Evolutionary conservation across 495 filamentous ascomycete species (phyloP).

Genomic region (Clavariopsis aquatica): DNA sequence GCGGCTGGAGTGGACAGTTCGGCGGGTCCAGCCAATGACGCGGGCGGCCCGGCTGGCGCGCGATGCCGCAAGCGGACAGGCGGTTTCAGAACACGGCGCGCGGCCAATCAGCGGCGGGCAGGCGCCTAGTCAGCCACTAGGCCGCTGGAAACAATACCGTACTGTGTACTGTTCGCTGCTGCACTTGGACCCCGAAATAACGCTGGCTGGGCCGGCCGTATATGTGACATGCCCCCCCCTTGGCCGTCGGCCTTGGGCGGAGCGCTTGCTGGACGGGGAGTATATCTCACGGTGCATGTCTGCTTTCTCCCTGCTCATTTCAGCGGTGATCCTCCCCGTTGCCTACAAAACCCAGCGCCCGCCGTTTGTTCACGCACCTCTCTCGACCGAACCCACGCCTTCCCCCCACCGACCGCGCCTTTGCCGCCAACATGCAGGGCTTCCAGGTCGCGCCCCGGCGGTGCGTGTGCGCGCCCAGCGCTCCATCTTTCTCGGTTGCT

Average conservation of each 20-base stretch:
- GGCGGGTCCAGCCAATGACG: too few species aligned
- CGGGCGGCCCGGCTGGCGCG: too few species aligned
- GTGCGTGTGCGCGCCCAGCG: slow-evolving; percentile 6
- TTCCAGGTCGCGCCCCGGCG: slow-evolving; percentile 23
- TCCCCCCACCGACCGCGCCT: slow-evolving; percentile 4
- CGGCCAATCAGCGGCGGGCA: neutral
- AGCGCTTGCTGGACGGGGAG: neutral
- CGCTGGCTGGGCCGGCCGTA: neutral
- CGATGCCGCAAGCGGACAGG: neutral
- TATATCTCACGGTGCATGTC: slow-evolving; percentile 5
- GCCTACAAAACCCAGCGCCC: neutral
- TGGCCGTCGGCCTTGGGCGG: neutral
- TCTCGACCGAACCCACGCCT: slow-evolving; percentile 13
- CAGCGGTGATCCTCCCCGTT: neutral
- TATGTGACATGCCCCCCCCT: neutral
- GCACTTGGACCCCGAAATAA: neutral
- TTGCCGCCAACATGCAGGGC: slow-evolving; percentile 15
- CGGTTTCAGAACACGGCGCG: neutral
- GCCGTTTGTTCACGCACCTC: slow-evolving; percentile 15
- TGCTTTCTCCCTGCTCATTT: slow-evolving; percentile 3
- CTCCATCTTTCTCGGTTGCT: neutral
- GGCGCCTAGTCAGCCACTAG: neutral
- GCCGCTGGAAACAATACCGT: neutral
- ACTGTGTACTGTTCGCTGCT: too few species aligned
- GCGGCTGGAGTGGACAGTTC: too few species aligned